These are phyloP conservation scores for Arthrobotrys conoides DNA, from an alignment of 2,329 filamentous ascomycete species.

Conservation along the genomic window DNA sequence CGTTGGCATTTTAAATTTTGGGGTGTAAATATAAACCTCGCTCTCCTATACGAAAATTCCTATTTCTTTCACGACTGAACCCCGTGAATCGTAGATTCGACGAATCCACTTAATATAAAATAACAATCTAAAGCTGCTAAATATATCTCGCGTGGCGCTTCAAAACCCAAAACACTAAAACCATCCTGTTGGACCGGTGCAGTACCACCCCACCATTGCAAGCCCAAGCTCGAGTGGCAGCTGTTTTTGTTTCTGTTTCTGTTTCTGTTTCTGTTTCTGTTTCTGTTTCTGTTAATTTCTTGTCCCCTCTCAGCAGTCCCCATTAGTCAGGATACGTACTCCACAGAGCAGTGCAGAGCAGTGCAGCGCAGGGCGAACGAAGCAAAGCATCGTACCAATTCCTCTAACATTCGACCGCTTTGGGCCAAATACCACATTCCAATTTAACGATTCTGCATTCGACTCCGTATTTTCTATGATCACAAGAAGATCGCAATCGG, in stretches of 20 bases:
- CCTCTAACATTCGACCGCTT: conserved; percentile 38
- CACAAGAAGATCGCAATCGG: conserved; percentile 17
- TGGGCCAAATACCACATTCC: conserved; percentile 46
- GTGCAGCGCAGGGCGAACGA: not conserved
- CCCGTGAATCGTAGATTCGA: conserved; percentile 13
- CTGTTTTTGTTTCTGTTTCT: conserved; percentile 22
- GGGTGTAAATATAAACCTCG: no score
- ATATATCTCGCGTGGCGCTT: conserved; percentile 61
- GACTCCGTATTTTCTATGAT: conserved; percentile 19
- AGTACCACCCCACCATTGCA: conserved; percentile 35
- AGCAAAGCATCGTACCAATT: conserved; percentile 21
- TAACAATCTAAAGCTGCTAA: conserved; percentile 51
- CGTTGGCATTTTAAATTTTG: not conserved
- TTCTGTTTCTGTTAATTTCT: not conserved
- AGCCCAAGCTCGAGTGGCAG: conserved; percentile 28
- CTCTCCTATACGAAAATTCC: not conserved
- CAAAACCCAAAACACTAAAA: conserved; percentile 19
- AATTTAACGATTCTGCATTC: conserved; percentile 43
- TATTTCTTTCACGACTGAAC: conserved; percentile 13
- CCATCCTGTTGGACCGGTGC: conserved; percentile 43
- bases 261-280: conserved; percentile 14
- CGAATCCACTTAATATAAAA: conserved; percentile 33
- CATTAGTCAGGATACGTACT: conserved; percentile 5
- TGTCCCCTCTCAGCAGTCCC: not conserved
- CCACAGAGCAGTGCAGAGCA: conserved; percentile 6